These are phyloP conservation scores for Cucurbita moschata DNA, from an alignment of 306 rosid genomes.

Conservation along the genomic window DNA sequence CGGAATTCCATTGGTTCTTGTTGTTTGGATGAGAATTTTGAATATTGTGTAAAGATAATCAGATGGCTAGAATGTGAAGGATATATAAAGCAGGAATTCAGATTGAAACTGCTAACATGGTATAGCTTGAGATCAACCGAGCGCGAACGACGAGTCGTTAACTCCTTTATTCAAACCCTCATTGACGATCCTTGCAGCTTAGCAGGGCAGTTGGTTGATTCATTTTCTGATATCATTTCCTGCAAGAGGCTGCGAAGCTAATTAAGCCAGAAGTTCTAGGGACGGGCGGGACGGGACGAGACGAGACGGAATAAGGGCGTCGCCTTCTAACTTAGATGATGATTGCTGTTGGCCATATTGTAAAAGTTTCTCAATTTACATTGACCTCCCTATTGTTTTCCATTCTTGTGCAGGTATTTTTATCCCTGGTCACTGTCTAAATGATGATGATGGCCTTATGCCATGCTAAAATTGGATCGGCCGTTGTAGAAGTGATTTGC, in stretches of 20 bases:
- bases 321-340: slow-evolving; percentile 26
- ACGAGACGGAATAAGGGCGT: slow-evolving; percentile 18
- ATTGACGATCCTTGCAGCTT: slow-evolving; percentile 91
- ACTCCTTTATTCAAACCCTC: slow-evolving; percentile 92
- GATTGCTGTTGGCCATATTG: slow-evolving; percentile 27
- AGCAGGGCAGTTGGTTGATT: slow-evolving; percentile 95
- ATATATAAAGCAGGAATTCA: slow-evolving; percentile 76
- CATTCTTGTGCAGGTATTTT: slow-evolving; percentile 71
- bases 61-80: slow-evolving; percentile 98
- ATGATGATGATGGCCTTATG: slow-evolving; percentile 54
- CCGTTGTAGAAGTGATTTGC: slow-evolving; percentile 5
- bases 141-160: slow-evolving; percentile 96
- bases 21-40: slow-evolving; percentile 86
- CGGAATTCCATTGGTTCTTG: slow-evolving; percentile 39
- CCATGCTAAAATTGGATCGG: slow-evolving; percentile 33
- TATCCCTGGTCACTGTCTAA: slow-evolving; percentile 34
- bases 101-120: slow-evolving; percentile 94
- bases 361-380: slow-evolving; percentile 15
- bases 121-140: slow-evolving; percentile 96
- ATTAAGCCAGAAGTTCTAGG: slow-evolving; percentile 39
- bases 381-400: slow-evolving; percentile 44
- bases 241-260: slow-evolving; percentile 76
- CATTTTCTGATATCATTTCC: slow-evolving; percentile 81
- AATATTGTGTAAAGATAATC: slow-evolving; percentile 92
- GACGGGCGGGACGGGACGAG: slow-evolving; percentile 8